A percentile compares a stretch with the other conserved stretches of the same genome.
Evolutionary conservation across 257 asterid genomes (phyloP).

Genomic region (Eustoma russellianum): DNA sequence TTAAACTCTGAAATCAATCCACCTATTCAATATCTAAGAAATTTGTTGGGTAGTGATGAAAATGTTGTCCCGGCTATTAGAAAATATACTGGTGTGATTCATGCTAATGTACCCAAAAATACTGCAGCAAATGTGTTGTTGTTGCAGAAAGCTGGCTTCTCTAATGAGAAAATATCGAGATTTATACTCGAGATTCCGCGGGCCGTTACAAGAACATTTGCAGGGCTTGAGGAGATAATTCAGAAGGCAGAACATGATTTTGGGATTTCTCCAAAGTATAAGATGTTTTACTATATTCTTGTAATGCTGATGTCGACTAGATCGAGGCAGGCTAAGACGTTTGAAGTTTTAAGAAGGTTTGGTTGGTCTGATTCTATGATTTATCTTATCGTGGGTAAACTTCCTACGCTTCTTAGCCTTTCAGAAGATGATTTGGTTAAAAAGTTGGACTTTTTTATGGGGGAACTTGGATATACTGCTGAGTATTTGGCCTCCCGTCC

Average conservation of each 20-base stretch:
- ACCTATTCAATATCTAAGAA: slow-evolving; percentile 3
- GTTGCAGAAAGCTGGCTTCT: slow-evolving; percentile 4
- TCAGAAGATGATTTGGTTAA: background rate
- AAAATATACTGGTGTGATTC: slow-evolving; percentile 1
- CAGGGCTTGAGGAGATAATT: slow-evolving; percentile 3
- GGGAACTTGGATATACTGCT: slow-evolving; percentile 4
- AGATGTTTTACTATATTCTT: slow-evolving; percentile 3
- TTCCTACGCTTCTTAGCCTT: background rate
- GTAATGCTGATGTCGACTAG: background rate
- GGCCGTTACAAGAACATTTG: background rate
- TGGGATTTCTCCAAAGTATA: slow-evolving; percentile 11
- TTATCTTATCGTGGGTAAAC: background rate
- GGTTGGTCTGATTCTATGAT: slow-evolving; percentile 3
- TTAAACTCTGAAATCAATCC: background rate
- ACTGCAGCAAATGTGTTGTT: slow-evolving; percentile 1
- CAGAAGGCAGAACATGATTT: slow-evolving; percentile 1
- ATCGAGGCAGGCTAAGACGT: background rate
- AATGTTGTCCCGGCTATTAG: background rate
- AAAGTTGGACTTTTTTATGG: background rate
- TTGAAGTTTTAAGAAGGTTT: slow-evolving; percentile 2
- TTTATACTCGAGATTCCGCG: slow-evolving; percentile 1
- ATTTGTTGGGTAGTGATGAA: slow-evolving; percentile 3
- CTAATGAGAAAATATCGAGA: background rate
- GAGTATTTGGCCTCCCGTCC: slow-evolving; percentile 9
- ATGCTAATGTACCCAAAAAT: background rate